A percentile compares a stretch with the other conserved stretches of the same genome.
phyloP scores from a whole-genome alignment of 2,329 filamentous ascomycete genomes.

The Penicillium sclerotigenum region DNA sequence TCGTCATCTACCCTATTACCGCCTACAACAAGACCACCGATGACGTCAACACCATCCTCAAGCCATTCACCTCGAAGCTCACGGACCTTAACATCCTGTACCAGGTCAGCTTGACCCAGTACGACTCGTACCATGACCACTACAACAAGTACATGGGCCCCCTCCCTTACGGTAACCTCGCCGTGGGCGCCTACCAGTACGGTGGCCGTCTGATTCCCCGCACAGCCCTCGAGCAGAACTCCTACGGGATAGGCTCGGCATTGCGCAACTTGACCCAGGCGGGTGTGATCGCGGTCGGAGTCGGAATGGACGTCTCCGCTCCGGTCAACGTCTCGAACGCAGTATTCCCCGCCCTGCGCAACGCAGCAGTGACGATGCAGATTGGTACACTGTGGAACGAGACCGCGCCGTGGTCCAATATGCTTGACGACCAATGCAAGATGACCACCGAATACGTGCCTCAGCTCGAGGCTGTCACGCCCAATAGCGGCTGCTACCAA shows the following conservation, averaged over 20 bases:
- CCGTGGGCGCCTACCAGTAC: slow-evolving; percentile 27
- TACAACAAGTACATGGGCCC: slow-evolving; percentile 35
- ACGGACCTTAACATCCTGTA: slow-evolving; percentile 36
- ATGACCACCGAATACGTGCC: slow-evolving; percentile 44
- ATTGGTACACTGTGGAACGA: slow-evolving; percentile 38
- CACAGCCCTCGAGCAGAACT: slow-evolving; percentile 30
- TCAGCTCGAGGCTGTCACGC: slow-evolving; percentile 39
- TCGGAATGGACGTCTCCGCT: slow-evolving; percentile 40
- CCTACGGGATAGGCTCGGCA: slow-evolving; percentile 26
- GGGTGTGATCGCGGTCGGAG: slow-evolving; percentile 37
- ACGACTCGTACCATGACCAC: slow-evolving; percentile 34
- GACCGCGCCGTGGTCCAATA: slow-evolving; percentile 37
- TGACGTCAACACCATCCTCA: slow-evolving; percentile 47
- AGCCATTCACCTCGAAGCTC: slow-evolving; percentile 45
- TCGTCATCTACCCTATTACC: slow-evolving; percentile 47
- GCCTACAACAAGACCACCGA: slow-evolving; percentile 47
- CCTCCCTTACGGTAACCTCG: slow-evolving; percentile 29
- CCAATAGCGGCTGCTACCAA: slow-evolving; percentile 41
- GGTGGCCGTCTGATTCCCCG: slow-evolving; percentile 39
- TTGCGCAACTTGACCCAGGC: slow-evolving; percentile 36
- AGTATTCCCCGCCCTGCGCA: slow-evolving; percentile 41
- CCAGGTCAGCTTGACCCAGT: slow-evolving; percentile 27
- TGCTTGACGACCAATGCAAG: slow-evolving; percentile 35
- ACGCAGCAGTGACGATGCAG: slow-evolving; percentile 38
- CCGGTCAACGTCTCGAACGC: slow-evolving; percentile 39